Percentiles rank a stretch among this genome's conserved stretches.
These are phyloP conservation scores for Salinomyces thailandicus DNA, from an alignment of 2,329 filamentous ascomycete genomes.

Conservation along the genomic window DNA sequence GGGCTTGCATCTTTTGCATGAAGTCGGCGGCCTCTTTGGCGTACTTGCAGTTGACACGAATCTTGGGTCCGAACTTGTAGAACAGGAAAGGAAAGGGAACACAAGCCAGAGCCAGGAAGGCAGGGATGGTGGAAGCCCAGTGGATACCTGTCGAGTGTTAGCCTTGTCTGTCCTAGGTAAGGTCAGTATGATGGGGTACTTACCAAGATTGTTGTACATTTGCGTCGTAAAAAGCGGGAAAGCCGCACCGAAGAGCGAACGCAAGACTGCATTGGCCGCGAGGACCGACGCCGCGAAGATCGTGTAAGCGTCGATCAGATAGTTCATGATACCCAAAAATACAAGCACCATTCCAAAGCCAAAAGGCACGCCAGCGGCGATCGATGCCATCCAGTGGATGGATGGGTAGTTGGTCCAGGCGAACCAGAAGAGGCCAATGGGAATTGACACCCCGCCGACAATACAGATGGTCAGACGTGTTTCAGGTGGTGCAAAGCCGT, in stretches of 20 bases:
- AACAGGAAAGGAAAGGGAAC: slow-evolving; percentile 67
- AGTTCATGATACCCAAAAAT: slow-evolving; percentile 56
- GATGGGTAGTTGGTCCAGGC: slow-evolving; percentile 52
- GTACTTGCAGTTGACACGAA: slow-evolving; percentile 59
- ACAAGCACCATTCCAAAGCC: slow-evolving; percentile 54
- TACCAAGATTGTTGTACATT: slow-evolving; percentile 42
- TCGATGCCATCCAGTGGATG: slow-evolving; percentile 47
- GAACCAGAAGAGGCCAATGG: slow-evolving; percentile 57
- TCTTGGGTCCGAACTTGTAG: slow-evolving; percentile 56
- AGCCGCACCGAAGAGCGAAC: slow-evolving; percentile 64
- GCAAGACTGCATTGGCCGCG: slow-evolving; percentile 68
- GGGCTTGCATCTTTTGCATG: slow-evolving; percentile 37
- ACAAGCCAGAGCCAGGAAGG: slow-evolving; percentile 61
- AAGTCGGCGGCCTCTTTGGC: slow-evolving; percentile 56
- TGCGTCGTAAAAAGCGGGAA: slow-evolving; percentile 66
- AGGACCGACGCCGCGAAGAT: slow-evolving; percentile 68
- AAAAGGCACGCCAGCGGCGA: slow-evolving; percentile 43
- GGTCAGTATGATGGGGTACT: too few relatives aligned
- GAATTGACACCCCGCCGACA: slow-evolving; percentile 52
- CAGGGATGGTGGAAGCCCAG: slow-evolving; percentile 65
- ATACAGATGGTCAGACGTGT: slow-evolving; percentile 53
- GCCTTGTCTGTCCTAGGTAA: too few relatives aligned
- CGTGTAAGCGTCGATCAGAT: slow-evolving; percentile 59
- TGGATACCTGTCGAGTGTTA: too few relatives aligned
- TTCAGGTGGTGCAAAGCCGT: slow-evolving; percentile 54